Conservation (phyloP, 1,284 basidiomycete genomes). For the Singerocomus inundabilis region DNA sequence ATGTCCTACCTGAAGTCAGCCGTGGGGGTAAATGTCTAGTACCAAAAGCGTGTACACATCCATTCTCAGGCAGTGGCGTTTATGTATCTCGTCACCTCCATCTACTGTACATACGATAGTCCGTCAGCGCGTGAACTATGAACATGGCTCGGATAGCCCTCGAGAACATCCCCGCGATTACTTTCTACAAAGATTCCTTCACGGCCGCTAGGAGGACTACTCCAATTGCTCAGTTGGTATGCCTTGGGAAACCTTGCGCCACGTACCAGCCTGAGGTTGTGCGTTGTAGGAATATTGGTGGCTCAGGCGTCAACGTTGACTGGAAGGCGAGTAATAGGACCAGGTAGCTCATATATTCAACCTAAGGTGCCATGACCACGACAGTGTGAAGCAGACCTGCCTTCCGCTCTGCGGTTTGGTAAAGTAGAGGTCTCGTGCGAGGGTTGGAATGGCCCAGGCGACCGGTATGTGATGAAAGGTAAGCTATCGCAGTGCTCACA, state of each 20-base stretch:
- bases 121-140: not conserved
- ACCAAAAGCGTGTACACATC: constrained; percentile 6
- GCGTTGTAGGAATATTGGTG: constrained; percentile 78
- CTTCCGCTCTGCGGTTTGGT: constrained; percentile 77
- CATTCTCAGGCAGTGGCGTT: not conserved
- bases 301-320: constrained; percentile 72
- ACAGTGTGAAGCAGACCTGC: constrained; percentile 88
- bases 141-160: constrained; percentile 69
- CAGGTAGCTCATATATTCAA: constrained; percentile 4
- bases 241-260: constrained; percentile 76
- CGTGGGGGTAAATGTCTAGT: no score
- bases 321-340: constrained; percentile 64
- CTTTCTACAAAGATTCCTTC: constrained; percentile 71
- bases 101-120: not conserved
- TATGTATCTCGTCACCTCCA: not conserved
- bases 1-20: constrained; percentile 45
- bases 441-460: constrained; percentile 79
- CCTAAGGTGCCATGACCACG: constrained; percentile 13
- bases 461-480: constrained; percentile 85
- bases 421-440: constrained; percentile 85
- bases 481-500: constrained; percentile 14
- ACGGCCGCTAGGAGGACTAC: constrained; percentile 66
- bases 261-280: constrained; percentile 83
- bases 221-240: constrained; percentile 76
- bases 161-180: constrained; percentile 69